Conservation (phyloP, 2,329 filamentous ascomycete species). For the Pseudocercospora pini-densiflorae region DNA sequence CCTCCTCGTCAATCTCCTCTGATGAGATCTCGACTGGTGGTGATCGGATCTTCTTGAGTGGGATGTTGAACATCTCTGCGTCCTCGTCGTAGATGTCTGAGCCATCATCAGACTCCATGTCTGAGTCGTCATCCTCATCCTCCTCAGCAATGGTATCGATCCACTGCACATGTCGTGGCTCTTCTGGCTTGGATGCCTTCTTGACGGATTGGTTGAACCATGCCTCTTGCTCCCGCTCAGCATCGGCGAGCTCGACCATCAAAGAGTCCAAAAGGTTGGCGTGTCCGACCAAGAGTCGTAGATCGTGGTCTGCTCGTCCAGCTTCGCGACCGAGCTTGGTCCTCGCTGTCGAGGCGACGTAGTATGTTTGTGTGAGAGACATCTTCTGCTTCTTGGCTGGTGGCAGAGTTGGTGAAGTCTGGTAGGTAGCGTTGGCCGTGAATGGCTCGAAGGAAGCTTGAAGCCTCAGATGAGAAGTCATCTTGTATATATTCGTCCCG, state of each 20-base stretch:
- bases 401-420: conserved; percentile 46
- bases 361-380: conserved; percentile 98
- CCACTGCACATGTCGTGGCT: conserved; percentile 81
- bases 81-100: conserved; percentile 59
- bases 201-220: conserved; percentile 98
- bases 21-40: conserved; percentile 50
- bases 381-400: conserved; percentile 75
- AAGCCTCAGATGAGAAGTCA: conserved; percentile 56
- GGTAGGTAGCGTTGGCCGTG: conserved; percentile 48
- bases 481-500: conserved; percentile 35
- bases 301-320: conserved; percentile 87
- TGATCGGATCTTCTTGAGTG: conserved; percentile 45
- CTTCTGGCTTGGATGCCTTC: conserved; percentile 67
- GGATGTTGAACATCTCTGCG: conserved; percentile 46
- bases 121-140: conserved; percentile 70
- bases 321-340: conserved; percentile 95
- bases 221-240: conserved; percentile 91
- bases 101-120: conserved; percentile 55
- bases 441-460: conserved; percentile 54
- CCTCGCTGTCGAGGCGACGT: conserved; percentile 93
- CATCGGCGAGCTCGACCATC: conserved; percentile 89
- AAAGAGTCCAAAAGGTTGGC: conserved; percentile 96
- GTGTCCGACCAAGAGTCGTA: conserved; percentile 93
- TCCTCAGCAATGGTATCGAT: conserved; percentile 78
- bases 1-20: conserved; percentile 44